Base-by-base conservation (phyloP, 805 yeast species). In the Yamadazyma kitorensis region DNA sequence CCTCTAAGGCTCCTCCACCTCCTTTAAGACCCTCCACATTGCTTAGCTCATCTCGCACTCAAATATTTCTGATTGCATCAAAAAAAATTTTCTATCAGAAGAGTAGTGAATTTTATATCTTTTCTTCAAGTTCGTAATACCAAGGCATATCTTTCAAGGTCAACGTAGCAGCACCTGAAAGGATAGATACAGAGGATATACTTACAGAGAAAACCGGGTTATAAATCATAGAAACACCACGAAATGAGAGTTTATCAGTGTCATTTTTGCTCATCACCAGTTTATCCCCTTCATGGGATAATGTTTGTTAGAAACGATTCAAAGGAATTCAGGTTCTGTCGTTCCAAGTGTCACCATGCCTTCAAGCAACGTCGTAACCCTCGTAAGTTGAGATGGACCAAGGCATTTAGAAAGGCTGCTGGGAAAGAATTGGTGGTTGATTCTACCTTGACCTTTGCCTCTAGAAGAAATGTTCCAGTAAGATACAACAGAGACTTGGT, bases 321-420 rank as follows among this genome's bases (percentile, higher is more conserved):
- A 47, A 93, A 93, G 59, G 98, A 88, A 65, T 93, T 93, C 63
- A 75, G 96, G 53, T 93, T 93, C 70, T 93, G 98, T 49, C 86
- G 97, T 59, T 88, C 98, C 42, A 93, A 93, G 61, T 93, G 98
- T 70, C 98, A 93, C 69, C 87, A 89, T 61, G 83, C 88, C 36
- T 93, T 93, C 80, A 93, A 93, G 62, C 94, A 88, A 71, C 88
- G 96, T 74, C 82, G 98, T 67, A 93, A 93, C 71, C 98, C 98
- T 51, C 82, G 98, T 70, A 93, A 93, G 66, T 80, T 89, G 65
- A 85, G 78, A 68, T 93, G 98, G 98, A 93, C 98, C 37, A 93
- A 93, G 64, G 98, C 98, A 1, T 93, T 93, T 76, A 80, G 98
- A 70, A 93, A 93, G 64, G 95, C 98, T 43, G 98, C 98, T 28